Evolutionary conservation across 1,284 basidiomycete species (phyloP).

Genomic region (Xanthoconium separans): DNA sequence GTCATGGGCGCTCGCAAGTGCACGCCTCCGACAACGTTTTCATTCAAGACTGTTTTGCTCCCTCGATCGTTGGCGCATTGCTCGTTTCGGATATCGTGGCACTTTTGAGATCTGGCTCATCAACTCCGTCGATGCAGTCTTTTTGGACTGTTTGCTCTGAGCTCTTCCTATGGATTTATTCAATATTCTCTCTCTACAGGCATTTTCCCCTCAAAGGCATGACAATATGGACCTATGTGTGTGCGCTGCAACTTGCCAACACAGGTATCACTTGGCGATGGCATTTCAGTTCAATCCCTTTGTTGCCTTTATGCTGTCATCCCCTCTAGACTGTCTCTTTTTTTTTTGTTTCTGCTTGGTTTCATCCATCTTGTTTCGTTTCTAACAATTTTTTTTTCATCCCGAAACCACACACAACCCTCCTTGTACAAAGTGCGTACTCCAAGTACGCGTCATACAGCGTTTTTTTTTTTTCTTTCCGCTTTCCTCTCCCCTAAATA

Average conservation of each 20-base stretch:
- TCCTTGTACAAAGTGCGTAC: constrained; percentile 21
- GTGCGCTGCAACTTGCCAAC: constrained; percentile 10
- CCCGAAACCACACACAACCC: not conserved
- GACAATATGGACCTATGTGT: constrained; percentile 16
- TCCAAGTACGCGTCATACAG: too few relatives aligned
- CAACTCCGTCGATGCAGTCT: constrained; percentile 14
- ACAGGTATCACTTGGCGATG: constrained; percentile 13
- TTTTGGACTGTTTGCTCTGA: constrained; percentile 17
- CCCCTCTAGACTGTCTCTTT: not conserved
- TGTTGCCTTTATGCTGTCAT: not conserved
- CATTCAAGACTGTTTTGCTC: not conserved
- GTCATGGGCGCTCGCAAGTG: constrained; percentile 4
- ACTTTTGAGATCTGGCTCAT: constrained; percentile 3
- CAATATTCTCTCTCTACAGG: constrained; percentile 47
- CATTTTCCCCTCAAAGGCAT: constrained; percentile 22
- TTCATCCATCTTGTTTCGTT: constrained; percentile 13
- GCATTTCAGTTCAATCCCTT: not conserved
- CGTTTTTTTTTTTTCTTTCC: not conserved
- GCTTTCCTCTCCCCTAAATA: not conserved
- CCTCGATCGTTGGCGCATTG: not conserved
- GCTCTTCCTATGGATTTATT: constrained; percentile 44
- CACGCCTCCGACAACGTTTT: not conserved
- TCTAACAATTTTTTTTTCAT: constrained; percentile 1
- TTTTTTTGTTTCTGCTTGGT: constrained; percentile 20
- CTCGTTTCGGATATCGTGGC: constrained; percentile 2